Percentiles rank a stretch among this genome's conserved stretches.
phyloP scores from a whole-genome alignment of 192 early-diverging fungal species.

The Gigaspora rosea region DNA sequence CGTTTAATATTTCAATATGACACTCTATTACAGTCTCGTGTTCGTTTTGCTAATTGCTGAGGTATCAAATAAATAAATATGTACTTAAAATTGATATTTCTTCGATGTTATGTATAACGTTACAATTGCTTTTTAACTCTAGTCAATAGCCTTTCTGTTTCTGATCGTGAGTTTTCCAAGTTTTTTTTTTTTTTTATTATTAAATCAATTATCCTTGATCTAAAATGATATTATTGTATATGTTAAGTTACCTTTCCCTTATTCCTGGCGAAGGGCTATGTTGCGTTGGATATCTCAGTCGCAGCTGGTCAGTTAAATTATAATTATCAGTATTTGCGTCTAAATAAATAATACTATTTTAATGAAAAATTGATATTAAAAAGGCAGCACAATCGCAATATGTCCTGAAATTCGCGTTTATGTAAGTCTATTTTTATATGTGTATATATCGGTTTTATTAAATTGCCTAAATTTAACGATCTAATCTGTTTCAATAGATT shows the following conservation, averaged over 20 bases:
- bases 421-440: constrained; percentile 37
- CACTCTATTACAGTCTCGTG: background rate
- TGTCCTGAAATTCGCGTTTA: constrained; percentile 52
- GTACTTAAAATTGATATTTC: background rate
- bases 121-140: background rate
- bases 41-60: background rate
- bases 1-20: background rate
- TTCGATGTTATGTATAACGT: background rate
- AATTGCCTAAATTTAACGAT: background rate
- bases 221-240: background rate
- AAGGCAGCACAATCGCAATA: constrained; percentile 40
- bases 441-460: background rate
- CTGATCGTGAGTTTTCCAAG: background rate
- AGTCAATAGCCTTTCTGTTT: background rate
- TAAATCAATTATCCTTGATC: background rate
- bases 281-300: constrained; percentile 50
- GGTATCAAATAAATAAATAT: background rate
- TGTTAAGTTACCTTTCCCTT: constrained; percentile 51
- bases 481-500: constrained; percentile 40
- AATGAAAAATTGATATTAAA: background rate
- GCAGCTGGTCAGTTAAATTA: constrained; percentile 36
- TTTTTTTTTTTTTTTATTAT: background rate
- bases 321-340: background rate
- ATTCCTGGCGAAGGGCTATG: constrained; percentile 47
- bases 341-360: background rate